phyloP scores from a whole-genome alignment of 1,284 basidiomycete species.

The Pascua guehoae region DNA sequence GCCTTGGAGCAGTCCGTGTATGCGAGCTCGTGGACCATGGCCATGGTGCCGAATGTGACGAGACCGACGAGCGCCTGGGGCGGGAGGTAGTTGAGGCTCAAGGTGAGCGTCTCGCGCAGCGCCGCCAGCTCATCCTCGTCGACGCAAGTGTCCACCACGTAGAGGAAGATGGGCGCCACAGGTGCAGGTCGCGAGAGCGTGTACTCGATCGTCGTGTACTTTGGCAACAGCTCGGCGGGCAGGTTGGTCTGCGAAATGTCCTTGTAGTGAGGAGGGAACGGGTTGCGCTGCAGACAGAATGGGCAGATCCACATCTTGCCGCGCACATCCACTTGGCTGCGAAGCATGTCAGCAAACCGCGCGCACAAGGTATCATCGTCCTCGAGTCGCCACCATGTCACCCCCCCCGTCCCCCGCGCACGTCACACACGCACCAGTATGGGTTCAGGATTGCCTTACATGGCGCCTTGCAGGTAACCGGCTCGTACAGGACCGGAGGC shows the following conservation, averaged over 20 bases:
- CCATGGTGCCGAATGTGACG: conserved; percentile 97
- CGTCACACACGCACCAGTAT: conserved; percentile 74
- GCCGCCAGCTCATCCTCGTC: conserved; percentile 96
- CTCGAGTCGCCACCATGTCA: background rate
- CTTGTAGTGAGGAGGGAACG: conserved; percentile 98
- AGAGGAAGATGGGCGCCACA: conserved; percentile 93
- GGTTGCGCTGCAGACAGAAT: conserved; percentile 93
- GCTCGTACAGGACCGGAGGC: conserved; percentile 94
- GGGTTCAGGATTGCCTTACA: conserved; percentile 97
- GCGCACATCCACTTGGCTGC: conserved; percentile 94
- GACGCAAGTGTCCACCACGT: conserved; percentile 95
- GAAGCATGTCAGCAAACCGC: background rate
- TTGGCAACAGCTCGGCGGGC: conserved; percentile 90
- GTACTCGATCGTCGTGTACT: conserved; percentile 99
- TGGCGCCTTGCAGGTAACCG: conserved; percentile 95
- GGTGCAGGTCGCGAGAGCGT: conserved; percentile 86
- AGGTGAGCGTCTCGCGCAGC: conserved; percentile 83
- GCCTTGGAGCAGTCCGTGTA: conserved; percentile 96
- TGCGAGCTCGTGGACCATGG: conserved; percentile 98
- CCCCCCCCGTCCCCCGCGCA: background rate
- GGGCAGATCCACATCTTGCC: conserved; percentile 99
- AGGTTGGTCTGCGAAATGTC: conserved; percentile 97
- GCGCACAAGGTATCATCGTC: background rate
- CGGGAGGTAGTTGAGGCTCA: conserved; percentile 87
- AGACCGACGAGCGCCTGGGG: conserved; percentile 91